Base-by-base conservation (phyloP, 2,329 filamentous ascomycete species). In the Apiospora hydei region DNA sequence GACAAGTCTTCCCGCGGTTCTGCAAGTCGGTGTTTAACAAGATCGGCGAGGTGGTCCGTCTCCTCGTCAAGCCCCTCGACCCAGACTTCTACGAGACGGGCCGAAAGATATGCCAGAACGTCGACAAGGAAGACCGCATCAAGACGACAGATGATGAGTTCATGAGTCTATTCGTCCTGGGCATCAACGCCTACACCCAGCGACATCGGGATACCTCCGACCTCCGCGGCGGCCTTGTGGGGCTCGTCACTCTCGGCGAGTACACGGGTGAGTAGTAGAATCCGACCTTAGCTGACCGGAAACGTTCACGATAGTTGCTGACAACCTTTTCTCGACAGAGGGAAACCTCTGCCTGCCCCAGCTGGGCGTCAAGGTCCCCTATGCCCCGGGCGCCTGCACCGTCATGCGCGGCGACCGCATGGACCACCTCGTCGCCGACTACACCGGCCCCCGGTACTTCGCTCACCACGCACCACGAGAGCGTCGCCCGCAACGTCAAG, bases 381-480 rank as follows among this genome's bases (percentile, higher is more conserved):
- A 74, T 64, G 43, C 41, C 4, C 69, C 72, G 24, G 73, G 73
- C 7, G 69, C 73, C n/a, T 75, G 69, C 30, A 43, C 69, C 16
- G 47, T 75, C 30, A 57, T 75, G 8, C 72, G 73, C 5, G 72
- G 70, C 14, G 69, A 66, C 5, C 67, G 34, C 4, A 51, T 74
- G 41, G 71, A 74, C 34, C 73, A 75, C 46, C 61, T 73, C 24
- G 72, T 74, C 8, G 38, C 64, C 0, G 69, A 74, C 67, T 73
- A 73, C 67, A 61, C 49, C 11, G 71, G 73, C 14, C 71, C 46
- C 14, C 69, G 72, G 3, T 75, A 68, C 68, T 72, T 72, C 66
- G 13, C 73, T 73, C 44, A 51, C 72, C 51, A 72, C 73, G 18
- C 73, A 75, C 51, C 71, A 73, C 67, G 71, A 75, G 70, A 73